Conservation (phyloP, 106 monocot genomes). For the Dioscorea alata region DNA sequence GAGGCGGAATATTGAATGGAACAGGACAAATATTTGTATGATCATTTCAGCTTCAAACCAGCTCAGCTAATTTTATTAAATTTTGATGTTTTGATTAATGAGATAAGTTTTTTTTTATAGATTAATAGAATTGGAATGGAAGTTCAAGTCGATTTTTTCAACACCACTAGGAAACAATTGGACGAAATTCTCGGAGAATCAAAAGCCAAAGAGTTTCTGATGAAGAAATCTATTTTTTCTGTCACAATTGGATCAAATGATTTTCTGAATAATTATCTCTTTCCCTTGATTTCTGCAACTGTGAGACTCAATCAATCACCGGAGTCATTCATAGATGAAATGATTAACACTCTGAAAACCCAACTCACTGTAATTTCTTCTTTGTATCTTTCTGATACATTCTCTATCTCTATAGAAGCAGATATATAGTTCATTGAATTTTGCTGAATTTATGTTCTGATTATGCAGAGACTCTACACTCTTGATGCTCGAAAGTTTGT, state of each 20-base stretch:
- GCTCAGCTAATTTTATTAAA: background rate
- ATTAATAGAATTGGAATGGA: conserved; percentile 80
- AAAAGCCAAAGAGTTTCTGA: conserved; percentile 43
- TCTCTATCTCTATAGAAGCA: background rate
- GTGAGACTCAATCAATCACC: conserved; percentile 17
- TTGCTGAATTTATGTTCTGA: background rate
- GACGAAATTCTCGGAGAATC: conserved; percentile 55
- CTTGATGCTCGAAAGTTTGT: conserved; percentile 31
- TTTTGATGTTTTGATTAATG: too few species aligned
- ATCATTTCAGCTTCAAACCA: background rate
- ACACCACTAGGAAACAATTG: conserved; percentile 57
- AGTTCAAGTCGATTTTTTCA: conserved; percentile 77
- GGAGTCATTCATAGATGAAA: conserved; percentile 47
- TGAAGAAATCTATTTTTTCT: conserved; percentile 57
- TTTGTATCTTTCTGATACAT: background rate
- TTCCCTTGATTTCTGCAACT: conserved; percentile 28
- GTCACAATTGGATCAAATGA: conserved; percentile 86
- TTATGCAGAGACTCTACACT: conserved; percentile 20
- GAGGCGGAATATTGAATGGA: conserved; percentile 74
- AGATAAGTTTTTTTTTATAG: conserved; percentile 10
- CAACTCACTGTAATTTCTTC: conserved; percentile 58
- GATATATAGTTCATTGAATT: too few species aligned
- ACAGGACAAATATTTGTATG: conserved; percentile 79
- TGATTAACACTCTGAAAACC: conserved; percentile 40
- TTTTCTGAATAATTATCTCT: conserved; percentile 91